Percentiles rank a stretch among this genome's conserved stretches.
Evolutionary conservation across 2,329 filamentous ascomycete genomes (phyloP).

Genomic region (Diaporthe nobilis): DNA sequence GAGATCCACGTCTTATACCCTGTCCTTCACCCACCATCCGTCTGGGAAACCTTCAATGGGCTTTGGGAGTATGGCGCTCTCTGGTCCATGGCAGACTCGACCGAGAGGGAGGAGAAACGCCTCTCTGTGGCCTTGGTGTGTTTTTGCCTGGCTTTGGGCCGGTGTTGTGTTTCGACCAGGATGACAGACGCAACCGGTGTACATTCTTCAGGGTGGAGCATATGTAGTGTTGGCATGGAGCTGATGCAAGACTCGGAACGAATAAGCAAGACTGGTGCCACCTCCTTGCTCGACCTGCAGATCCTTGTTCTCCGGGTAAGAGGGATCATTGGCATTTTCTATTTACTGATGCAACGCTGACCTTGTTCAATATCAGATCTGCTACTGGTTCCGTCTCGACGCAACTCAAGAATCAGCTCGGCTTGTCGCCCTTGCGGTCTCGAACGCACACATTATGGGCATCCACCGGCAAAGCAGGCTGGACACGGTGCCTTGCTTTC

Average conservation of each 20-base stretch:
- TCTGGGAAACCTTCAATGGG: conserved; percentile 39
- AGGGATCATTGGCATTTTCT: not conserved
- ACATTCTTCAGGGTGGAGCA: conserved; percentile 38
- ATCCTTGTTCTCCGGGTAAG: conserved; percentile 31
- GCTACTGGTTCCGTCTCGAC: conserved; percentile 34
- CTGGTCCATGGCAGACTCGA: conserved; percentile 32
- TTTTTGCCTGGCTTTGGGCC: conserved; percentile 38
- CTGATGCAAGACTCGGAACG: conserved; percentile 33
- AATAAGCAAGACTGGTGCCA: conserved; percentile 35
- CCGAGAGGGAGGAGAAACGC: conserved; percentile 37
- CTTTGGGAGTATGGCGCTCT: conserved; percentile 39
- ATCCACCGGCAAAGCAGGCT: conserved; percentile 34
- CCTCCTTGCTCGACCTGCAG: conserved; percentile 36
- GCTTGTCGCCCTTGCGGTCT: conserved; percentile 38
- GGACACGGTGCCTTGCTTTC: conserved; percentile 25
- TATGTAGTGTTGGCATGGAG: conserved; percentile 38
- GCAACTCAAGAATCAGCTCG: conserved; percentile 35
- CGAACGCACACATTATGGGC: conserved; percentile 40
- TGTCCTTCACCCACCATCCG: conserved; percentile 31
- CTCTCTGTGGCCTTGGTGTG: conserved; percentile 37
- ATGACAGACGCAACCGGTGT: conserved; percentile 37
- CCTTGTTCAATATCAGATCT: not conserved
- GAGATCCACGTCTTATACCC: conserved; percentile 40
- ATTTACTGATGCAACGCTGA: not conserved
- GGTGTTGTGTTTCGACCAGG: conserved; percentile 38